Evolutionary conservation across 2,329 filamentous ascomycete species (phyloP).

Genomic region (Pseudocercospora macadamiae): DNA sequence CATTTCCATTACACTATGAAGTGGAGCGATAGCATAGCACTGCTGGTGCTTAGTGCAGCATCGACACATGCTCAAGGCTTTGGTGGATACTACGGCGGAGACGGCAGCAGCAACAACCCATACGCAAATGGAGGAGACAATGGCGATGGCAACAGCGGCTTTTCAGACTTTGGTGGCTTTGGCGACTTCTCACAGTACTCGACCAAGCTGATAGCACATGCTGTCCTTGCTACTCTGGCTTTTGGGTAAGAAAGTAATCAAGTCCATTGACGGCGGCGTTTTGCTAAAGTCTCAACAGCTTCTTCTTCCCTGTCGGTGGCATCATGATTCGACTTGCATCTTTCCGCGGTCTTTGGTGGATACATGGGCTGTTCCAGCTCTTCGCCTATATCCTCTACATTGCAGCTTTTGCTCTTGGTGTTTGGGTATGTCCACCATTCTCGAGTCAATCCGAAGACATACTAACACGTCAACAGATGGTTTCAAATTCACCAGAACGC

Average conservation of each 20-base stretch:
- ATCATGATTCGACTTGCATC: slow-evolving; percentile 51
- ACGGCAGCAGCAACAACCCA: slow-evolving; percentile 13
- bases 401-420: slow-evolving; percentile 55
- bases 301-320: slow-evolving; percentile 51
- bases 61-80: slow-evolving; percentile 16
- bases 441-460: neutral
- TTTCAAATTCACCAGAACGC: slow-evolving; percentile 43
- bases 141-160: slow-evolving; percentile 14
- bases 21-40: slow-evolving; percentile 4
- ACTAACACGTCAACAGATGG: neutral
- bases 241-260: too few relatives aligned
- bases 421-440: slow-evolving; percentile 39
- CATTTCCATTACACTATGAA: neutral
- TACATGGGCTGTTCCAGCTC: slow-evolving; percentile 54
- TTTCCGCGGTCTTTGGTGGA: slow-evolving; percentile 48
- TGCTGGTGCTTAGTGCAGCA: slow-evolving; percentile 10
- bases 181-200: slow-evolving; percentile 17
- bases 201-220: slow-evolving; percentile 50
- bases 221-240: slow-evolving; percentile 48
- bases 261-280: too few relatives aligned
- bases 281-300: too few relatives aligned
- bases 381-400: slow-evolving; percentile 54
- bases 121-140: slow-evolving; percentile 15
- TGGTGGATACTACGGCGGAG: slow-evolving; percentile 15
- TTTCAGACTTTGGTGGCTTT: slow-evolving; percentile 15